Base-by-base conservation (phyloP, 2,329 filamentous ascomycete genomes). In the Penicillium sp. region DNA sequence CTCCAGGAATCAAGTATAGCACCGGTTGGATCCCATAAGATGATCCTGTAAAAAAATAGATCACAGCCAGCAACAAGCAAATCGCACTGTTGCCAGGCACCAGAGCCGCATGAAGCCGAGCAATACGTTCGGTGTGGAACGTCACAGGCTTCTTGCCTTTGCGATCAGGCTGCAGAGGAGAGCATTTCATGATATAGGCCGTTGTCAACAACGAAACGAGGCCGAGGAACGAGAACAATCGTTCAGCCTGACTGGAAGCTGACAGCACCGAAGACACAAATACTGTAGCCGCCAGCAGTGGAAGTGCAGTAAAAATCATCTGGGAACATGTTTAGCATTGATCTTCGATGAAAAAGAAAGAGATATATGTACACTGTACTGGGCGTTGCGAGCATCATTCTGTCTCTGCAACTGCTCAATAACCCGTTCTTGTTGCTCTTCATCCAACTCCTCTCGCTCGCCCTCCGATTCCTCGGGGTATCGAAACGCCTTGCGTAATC, bases 401-500 rank as follows among this genome's bases (percentile, higher is more conserved):
- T 75, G 70, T 29, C 45, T 56, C 43, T 71, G 69, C 27, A 80
- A 58, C 49, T 69, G 62, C 50, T 70, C 60, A 40, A 80, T 78
- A 10, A 79, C 58, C 10, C 62, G 69, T 51, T 80, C 77, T 61
- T 80, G 77, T 60, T 80, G 75, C 82, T 93, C 83, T 75, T 93
- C 89, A 71, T 94, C 91, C 59, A 94, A 79, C 55, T 86, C 84
- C 64, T 86, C 82, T 13, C 84, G 80, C 37, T 83, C 80, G 45
- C 78, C 77, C 61, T 81, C 79, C 48, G 82, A 81, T 67, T 89
- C 86, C 56, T 79, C 75, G 5, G 89, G 89, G 76, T 93, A 94
- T 60, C 83, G 84, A 76, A 95, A 94, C 9, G 89, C 88, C 67
- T 84, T 88, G 68, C 92, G 87, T 45, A 94, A 79, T 62, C 89